Evolutionary conservation across 2,329 filamentous ascomycete genomes (phyloP).

Genomic region (Calycina herbarum): DNA sequence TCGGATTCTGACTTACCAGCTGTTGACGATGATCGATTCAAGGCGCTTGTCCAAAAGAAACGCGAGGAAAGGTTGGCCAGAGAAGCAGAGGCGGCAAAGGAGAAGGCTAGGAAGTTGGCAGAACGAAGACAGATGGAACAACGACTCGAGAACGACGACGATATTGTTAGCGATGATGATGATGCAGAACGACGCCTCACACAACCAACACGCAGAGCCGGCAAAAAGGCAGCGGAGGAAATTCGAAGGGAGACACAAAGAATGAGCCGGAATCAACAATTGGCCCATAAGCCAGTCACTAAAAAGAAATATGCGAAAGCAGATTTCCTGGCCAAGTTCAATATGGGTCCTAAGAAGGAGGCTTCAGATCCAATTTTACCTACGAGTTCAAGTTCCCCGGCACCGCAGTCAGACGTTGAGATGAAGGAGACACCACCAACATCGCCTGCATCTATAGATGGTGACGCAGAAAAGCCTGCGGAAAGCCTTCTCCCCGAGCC

Average conservation of each 20-base stretch:
- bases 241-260: slow-evolving; percentile 95
- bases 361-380: slow-evolving; percentile 40
- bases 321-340: slow-evolving; percentile 81
- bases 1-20: slow-evolving; percentile 43
- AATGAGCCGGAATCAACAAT: slow-evolving; percentile 83
- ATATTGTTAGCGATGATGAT: slow-evolving; percentile 61
- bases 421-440: slow-evolving; percentile 69
- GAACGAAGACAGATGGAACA: slow-evolving; percentile 46
- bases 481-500: slow-evolving; percentile 6
- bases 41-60: slow-evolving; percentile 72
- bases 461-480: slow-evolving; percentile 36
- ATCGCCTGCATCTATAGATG: slow-evolving; percentile 53
- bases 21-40: slow-evolving; percentile 60
- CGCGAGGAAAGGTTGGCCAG: slow-evolving; percentile 67
- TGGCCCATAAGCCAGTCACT: slow-evolving; percentile 85
- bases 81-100: slow-evolving; percentile 59
- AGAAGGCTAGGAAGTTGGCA: slow-evolving; percentile 37
- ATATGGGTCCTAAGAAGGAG: slow-evolving; percentile 56
- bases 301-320: slow-evolving; percentile 88
- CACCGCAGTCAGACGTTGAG: slow-evolving; percentile 51
- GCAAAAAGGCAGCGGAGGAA: slow-evolving; percentile 91
- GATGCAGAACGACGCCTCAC: slow-evolving; percentile 66
- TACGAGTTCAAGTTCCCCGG: slow-evolving; percentile 54
- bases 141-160: slow-evolving; percentile 57
- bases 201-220: slow-evolving; percentile 80